A percentile compares a stretch with the other conserved stretches of the same genome.
Evolutionary conservation across 1,284 basidiomycete genomes (phyloP).

Genomic region (Mycosarcoma mackinlayi): DNA sequence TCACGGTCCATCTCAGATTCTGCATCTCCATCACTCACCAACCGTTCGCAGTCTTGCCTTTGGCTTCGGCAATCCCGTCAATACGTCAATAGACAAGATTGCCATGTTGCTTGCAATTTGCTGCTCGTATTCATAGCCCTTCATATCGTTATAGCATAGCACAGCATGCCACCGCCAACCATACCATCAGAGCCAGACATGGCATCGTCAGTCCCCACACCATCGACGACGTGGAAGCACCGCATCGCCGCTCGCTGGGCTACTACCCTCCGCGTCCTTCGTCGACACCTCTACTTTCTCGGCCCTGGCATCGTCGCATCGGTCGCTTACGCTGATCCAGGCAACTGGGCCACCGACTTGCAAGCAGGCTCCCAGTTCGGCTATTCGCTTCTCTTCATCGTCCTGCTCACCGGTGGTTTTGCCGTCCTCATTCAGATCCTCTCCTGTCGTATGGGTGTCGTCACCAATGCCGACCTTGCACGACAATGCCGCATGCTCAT

Average conservation of each 20-base stretch:
- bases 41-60: no score
- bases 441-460: conserved; percentile 72
- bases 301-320: conserved; percentile 61
- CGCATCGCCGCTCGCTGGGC: conserved; percentile 17
- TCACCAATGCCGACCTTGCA: conserved; percentile 69
- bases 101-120: background rate
- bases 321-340: conserved; percentile 62
- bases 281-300: conserved; percentile 53
- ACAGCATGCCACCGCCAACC: conserved; percentile 7
- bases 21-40: conserved; percentile 1
- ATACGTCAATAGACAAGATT: no score
- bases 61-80: no score
- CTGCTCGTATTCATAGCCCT: background rate
- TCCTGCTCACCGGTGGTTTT: conserved; percentile 84
- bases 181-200: conserved; percentile 5
- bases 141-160: background rate
- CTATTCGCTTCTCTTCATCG: conserved; percentile 86
- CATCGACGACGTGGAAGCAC: conserved; percentile 9
- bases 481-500: conserved; percentile 56
- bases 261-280: conserved; percentile 23
- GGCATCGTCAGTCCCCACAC: background rate
- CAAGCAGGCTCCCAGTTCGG: conserved; percentile 71
- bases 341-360: conserved; percentile 67
- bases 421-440: conserved; percentile 81
- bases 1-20: background rate